phyloP scores from a whole-genome alignment of 2,329 filamentous ascomycete genomes.

The Cladobotryum mycophilum region DNA sequence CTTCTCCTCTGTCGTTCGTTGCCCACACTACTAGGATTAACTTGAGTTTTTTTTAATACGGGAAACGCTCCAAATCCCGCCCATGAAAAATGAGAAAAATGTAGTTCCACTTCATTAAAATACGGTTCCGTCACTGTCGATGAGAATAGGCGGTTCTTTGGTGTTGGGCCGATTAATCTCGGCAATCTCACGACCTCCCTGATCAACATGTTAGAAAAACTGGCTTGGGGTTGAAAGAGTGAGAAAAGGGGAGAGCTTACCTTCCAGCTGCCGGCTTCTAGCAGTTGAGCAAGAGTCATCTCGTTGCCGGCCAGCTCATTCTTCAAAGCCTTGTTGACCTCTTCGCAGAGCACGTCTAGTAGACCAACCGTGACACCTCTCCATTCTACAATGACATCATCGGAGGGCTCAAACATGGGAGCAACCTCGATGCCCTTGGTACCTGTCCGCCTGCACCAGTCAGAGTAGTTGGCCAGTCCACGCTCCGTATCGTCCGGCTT shows the following conservation, averaged over 20 bases:
- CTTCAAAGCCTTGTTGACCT: slow-evolving; percentile 58
- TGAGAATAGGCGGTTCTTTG: slow-evolving; percentile 92
- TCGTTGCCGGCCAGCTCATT: slow-evolving; percentile 60
- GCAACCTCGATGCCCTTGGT: slow-evolving; percentile 53
- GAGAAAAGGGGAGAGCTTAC: slow-evolving; percentile 41
- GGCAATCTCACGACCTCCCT: slow-evolving; percentile 91
- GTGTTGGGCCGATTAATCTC: slow-evolving; percentile 94
- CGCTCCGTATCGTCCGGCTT: slow-evolving; percentile 64
- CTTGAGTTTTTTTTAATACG: neutral
- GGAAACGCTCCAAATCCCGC: neutral
- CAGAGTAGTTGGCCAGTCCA: slow-evolving; percentile 56
- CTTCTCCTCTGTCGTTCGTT: too few species aligned
- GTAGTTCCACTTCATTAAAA: slow-evolving; percentile 51
- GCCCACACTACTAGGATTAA: too few species aligned
- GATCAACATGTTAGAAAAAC: slow-evolving; percentile 1
- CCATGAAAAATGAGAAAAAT: neutral
- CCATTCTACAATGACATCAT: slow-evolving; percentile 61
- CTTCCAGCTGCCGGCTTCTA: slow-evolving; percentile 98
- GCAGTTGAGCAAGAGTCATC: slow-evolving; percentile 76
- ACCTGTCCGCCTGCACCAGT: slow-evolving; percentile 66
- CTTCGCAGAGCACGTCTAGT: slow-evolving; percentile 46
- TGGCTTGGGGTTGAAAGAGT: neutral
- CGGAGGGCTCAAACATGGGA: slow-evolving; percentile 52
- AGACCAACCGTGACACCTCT: slow-evolving; percentile 57
- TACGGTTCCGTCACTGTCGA: slow-evolving; percentile 91